A percentile compares a stretch with the other conserved stretches of the same genome.
Conservation (phyloP, 176 grass and related monocot species). For the Guadua angustifolia region DNA sequence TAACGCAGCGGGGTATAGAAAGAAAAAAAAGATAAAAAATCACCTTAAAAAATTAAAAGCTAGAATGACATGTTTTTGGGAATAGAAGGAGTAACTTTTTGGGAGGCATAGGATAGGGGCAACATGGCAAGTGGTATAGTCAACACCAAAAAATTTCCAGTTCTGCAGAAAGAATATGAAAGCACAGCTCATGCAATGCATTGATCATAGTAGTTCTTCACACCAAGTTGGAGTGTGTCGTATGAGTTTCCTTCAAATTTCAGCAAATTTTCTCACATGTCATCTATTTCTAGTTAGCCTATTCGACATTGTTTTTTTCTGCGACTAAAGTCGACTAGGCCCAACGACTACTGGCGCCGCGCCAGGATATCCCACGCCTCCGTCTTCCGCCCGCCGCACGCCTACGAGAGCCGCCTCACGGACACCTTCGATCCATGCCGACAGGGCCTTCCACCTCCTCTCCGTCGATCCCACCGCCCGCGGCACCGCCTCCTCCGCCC, state of each 20-base stretch:
- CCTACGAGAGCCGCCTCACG: too few relatives aligned
- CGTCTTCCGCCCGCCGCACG: too few relatives aligned
- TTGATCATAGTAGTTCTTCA: constrained; percentile 37
- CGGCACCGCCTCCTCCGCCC: constrained; percentile 69
- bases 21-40: too few relatives aligned
- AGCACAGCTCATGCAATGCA: constrained; percentile 35
- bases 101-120: constrained; percentile 5
- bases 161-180: constrained; percentile 38
- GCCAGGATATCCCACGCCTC: too few relatives aligned
- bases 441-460: constrained; percentile 77
- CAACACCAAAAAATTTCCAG: constrained; percentile 32
- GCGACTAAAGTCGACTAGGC: not conserved
- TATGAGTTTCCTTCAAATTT: not conserved
- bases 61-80: too few relatives aligned
- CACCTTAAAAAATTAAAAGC: too few relatives aligned
- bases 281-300: not conserved
- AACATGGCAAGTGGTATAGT: constrained; percentile 7
- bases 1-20: too few relatives aligned
- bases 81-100: not conserved
- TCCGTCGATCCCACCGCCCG: constrained; percentile 67
- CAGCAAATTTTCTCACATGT: not conserved
- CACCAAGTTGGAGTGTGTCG: not conserved
- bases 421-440: too few relatives aligned
- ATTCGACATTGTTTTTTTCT: too few relatives aligned
- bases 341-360: too few relatives aligned